Evolutionary conservation across 2,329 filamentous ascomycete genomes (phyloP).

Genomic region (Penicillium corylophilum): DNA sequence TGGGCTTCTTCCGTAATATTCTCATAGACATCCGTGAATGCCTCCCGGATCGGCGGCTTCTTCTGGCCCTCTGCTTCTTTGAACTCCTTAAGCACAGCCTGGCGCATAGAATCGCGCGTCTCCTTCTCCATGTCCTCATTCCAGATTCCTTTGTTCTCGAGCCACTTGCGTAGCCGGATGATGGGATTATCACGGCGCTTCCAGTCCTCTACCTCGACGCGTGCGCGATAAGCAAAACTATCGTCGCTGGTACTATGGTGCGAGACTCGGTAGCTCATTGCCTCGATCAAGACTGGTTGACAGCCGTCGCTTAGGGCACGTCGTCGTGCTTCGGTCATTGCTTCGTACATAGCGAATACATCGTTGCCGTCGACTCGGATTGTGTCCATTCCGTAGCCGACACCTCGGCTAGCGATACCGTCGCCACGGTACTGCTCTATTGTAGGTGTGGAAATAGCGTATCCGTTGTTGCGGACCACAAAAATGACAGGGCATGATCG

Average conservation of each 20-base stretch:
- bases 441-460: conserved; percentile 85
- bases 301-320: conserved; percentile 80
- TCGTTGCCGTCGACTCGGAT: conserved; percentile 94
- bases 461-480: conserved; percentile 90
- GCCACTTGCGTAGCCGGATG: conserved; percentile 81
- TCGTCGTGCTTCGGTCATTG: conserved; percentile 71
- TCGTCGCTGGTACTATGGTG: conserved; percentile 98
- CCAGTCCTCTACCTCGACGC: conserved; percentile 93
- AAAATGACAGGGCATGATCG: conserved; percentile 84
- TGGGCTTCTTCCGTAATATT: conserved; percentile 75
- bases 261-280: conserved; percentile 96
- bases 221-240: conserved; percentile 90
- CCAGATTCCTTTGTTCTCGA: conserved; percentile 82
- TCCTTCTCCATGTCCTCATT: conserved; percentile 78
- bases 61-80: conserved; percentile 63
- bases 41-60: conserved; percentile 53
- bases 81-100: conserved; percentile 81
- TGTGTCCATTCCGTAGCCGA: conserved; percentile 92
- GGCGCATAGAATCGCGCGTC: conserved; percentile 63
- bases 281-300: conserved; percentile 82
- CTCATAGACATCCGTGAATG: conserved; percentile 88
- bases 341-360: conserved; percentile 82
- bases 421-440: conserved; percentile 89
- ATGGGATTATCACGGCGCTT: conserved; percentile 87
- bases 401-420: conserved; percentile 80